Conservation (phyloP, 1,284 basidiomycete species). For the Heterobasidion annosum region DNA sequence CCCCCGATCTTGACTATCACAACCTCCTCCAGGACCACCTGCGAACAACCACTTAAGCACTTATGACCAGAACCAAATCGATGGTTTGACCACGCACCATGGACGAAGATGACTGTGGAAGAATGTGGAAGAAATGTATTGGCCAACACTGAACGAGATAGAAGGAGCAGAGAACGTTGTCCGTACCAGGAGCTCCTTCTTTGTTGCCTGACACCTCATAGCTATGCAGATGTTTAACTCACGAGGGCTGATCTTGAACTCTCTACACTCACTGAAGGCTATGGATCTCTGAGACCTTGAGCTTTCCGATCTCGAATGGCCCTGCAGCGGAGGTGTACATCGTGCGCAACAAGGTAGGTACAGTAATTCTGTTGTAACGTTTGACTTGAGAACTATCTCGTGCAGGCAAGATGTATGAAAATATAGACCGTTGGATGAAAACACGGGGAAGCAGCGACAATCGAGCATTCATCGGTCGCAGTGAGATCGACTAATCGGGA, state of each 20-base stretch:
- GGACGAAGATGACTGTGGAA: constrained; percentile 68
- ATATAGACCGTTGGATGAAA: too few species aligned
- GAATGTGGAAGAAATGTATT: constrained; percentile 16
- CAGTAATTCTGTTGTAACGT: too few species aligned
- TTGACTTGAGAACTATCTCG: too few species aligned
- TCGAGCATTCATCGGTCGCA: too few species aligned
- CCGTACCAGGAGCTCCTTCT: constrained; percentile 63
- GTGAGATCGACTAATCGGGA: too few species aligned
- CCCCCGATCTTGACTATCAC: constrained; percentile 53
- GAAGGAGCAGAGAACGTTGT: neutral
- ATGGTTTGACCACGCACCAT: constrained; percentile 35
- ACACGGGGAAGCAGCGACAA: too few species aligned
- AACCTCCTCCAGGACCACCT: constrained; percentile 75
- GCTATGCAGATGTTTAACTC: constrained; percentile 29
- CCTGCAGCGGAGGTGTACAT: neutral
- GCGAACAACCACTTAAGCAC: neutral
- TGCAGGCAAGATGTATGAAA: too few species aligned
- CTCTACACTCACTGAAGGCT: constrained; percentile 61
- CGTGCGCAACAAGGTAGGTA: neutral
- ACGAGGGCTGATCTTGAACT: neutral
- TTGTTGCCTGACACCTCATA: constrained; percentile 77
- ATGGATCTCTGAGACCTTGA: constrained; percentile 73
- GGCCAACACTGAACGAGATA: neutral
- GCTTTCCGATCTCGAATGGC: constrained; percentile 55
- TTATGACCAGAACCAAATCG: neutral